Conservation (phyloP, 371 early-diverging fungal genomes). For the Apophysomyces trapeziformis region DNA sequence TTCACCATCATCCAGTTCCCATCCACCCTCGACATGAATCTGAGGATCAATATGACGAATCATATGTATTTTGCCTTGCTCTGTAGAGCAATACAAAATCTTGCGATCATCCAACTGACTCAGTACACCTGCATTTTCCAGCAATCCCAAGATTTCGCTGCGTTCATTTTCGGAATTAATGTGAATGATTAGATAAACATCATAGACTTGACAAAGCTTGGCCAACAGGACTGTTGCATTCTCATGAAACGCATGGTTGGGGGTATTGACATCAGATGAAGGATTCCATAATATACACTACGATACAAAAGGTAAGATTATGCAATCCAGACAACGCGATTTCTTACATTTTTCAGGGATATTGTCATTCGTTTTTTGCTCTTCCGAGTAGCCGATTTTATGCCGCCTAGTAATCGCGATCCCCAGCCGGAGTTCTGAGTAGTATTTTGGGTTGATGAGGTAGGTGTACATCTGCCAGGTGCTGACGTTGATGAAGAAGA, state of each 20-base stretch:
- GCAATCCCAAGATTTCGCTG: slow-evolving; percentile 30
- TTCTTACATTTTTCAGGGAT: slow-evolving; percentile 50
- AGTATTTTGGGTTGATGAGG: background rate
- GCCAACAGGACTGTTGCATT: slow-evolving; percentile 32
- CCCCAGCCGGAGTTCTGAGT: slow-evolving; percentile 26
- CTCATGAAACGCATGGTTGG: slow-evolving; percentile 52
- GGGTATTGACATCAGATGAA: slow-evolving; percentile 50
- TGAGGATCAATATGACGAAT: slow-evolving; percentile 52
- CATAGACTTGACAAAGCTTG: slow-evolving; percentile 35
- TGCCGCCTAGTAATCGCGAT: slow-evolving; percentile 33
- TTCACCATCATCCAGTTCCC: slow-evolving; percentile 58
- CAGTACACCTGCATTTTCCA: slow-evolving; percentile 26
- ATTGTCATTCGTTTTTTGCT: slow-evolving; percentile 44
- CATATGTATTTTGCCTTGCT: slow-evolving; percentile 55
- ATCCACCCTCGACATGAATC: slow-evolving; percentile 58
- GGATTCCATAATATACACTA: slow-evolving; percentile 59
- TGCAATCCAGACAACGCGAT: background rate
- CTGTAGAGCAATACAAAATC: slow-evolving; percentile 46
- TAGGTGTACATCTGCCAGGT: slow-evolving; percentile 11
- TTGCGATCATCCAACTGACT: slow-evolving; percentile 32
- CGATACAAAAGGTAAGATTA: background rate
- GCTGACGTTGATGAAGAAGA: slow-evolving; percentile 9
- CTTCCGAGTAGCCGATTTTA: slow-evolving; percentile 30
- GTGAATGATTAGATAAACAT: slow-evolving; percentile 48
- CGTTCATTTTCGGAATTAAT: slow-evolving; percentile 44